A percentile compares a stretch with the other conserved stretches of the same genome.
These are phyloP conservation scores for Alternaria dauci DNA, from an alignment of 2,329 filamentous ascomycete species.

Conservation along the genomic window DNA sequence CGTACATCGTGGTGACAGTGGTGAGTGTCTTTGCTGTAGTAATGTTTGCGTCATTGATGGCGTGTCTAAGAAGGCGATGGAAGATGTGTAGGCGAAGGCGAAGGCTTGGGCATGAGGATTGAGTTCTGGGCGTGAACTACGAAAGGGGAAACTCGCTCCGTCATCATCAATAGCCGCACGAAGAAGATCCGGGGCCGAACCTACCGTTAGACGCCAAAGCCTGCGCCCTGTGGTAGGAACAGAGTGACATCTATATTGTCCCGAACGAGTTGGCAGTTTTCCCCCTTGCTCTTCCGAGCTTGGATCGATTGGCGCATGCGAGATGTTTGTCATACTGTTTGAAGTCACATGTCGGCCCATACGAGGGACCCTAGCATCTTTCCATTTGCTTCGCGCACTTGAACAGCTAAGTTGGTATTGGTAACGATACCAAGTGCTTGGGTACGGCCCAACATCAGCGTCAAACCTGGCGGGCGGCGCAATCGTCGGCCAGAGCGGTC, in stretches of 20 bases:
- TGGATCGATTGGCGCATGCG: neutral
- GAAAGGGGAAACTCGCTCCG: neutral
- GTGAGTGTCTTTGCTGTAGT: neutral
- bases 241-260: neutral
- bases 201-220: neutral
- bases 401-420: neutral
- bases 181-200: neutral
- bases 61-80: neutral
- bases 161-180: neutral
- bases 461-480: neutral
- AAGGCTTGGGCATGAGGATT: neutral
- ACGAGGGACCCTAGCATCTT: neutral
- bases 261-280: neutral
- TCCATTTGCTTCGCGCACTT: neutral
- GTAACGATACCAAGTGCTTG: slow-evolving; percentile 3
- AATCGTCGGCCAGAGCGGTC: slow-evolving; percentile 10
- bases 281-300: neutral
- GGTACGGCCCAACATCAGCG: neutral
- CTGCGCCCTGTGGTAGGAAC: neutral
- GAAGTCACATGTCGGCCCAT: neutral
- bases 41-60: neutral
- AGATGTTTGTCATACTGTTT: neutral
- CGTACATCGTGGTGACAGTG: neutral
- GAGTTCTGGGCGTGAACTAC: neutral
- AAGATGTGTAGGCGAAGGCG: neutral